phyloP scores from a whole-genome alignment of 371 early-diverging fungal genomes.

The Choanephora cucurbitarum region DNA sequence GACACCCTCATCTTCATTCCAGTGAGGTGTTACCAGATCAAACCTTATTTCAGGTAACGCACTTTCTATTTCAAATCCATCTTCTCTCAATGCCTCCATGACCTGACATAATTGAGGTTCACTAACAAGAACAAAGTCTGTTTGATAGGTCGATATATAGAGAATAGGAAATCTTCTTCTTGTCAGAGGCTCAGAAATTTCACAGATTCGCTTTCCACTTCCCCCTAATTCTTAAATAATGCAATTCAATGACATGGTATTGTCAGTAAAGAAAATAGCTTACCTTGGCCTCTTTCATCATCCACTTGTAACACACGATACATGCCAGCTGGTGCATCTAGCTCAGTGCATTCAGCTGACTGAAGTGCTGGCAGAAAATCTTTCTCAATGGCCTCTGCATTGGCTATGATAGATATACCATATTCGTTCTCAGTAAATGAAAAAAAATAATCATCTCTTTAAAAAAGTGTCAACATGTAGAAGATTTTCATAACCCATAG shows the following conservation, averaged over 20 bases:
- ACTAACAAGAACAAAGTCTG: conserved; percentile 64
- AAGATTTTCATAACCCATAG: too few relatives aligned
- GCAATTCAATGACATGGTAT: too few relatives aligned
- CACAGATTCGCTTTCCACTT: conserved; percentile 61
- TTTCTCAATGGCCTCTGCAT: conserved; percentile 37
- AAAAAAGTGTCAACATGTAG: too few relatives aligned
- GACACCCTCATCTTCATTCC: background rate
- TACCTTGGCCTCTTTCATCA: conserved; percentile 54
- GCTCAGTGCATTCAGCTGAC: conserved; percentile 25
- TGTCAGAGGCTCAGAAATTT: conserved; percentile 59
- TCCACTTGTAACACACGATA: conserved; percentile 65
- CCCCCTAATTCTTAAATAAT: conserved; percentile 30
- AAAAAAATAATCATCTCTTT: conserved; percentile 55
- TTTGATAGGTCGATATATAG: conserved; percentile 63
- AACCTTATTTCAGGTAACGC: background rate
- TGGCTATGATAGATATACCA: conserved; percentile 62
- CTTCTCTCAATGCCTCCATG: conserved; percentile 40
- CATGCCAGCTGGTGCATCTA: conserved; percentile 40
- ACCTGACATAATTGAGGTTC: conserved; percentile 51
- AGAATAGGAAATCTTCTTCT: conserved; percentile 55
- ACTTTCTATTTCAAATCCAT: conserved; percentile 41
- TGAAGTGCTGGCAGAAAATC: conserved; percentile 41
- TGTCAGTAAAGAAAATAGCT: background rate
- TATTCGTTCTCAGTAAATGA: conserved; percentile 64
- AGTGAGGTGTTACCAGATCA: background rate